A percentile compares a stretch with the other conserved stretches of the same genome.
These are phyloP conservation scores for Aspergillus sp. DNA, from an alignment of 2,329 filamentous ascomycete genomes.

Conservation along the genomic window DNA sequence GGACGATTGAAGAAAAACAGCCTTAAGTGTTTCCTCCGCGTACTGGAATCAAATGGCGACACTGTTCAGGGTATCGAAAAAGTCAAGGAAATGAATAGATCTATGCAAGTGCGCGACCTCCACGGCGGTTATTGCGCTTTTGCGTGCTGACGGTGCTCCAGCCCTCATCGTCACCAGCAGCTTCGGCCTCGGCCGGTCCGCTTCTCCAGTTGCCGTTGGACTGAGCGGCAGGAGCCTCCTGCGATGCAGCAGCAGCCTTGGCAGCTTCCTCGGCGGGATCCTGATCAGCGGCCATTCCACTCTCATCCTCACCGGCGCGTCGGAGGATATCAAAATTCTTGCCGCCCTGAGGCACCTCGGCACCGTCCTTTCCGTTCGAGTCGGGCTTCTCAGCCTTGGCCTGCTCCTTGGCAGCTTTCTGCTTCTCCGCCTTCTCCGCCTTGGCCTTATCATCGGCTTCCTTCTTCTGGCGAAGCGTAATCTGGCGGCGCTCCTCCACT, in stretches of 20 bases:
- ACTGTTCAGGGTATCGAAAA: slow-evolving; percentile 25
- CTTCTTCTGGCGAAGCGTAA: slow-evolving; percentile 70
- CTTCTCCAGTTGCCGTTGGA: slow-evolving; percentile 39
- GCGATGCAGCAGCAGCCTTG: slow-evolving; percentile 44
- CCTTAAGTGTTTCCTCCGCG: neutral
- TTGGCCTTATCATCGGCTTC: slow-evolving; percentile 81
- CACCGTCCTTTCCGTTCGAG: slow-evolving; percentile 35
- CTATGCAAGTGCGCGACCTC: slow-evolving; percentile 36
- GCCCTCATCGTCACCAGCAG: slow-evolving; percentile 36
- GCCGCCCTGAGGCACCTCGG: slow-evolving; percentile 36
- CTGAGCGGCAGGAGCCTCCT: slow-evolving; percentile 44
- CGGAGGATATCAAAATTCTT: slow-evolving; percentile 52
- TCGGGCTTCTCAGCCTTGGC: slow-evolving; percentile 32
- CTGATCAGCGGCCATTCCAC: slow-evolving; percentile 45
- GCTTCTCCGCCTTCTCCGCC: slow-evolving; percentile 60
- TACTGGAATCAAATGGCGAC: neutral
- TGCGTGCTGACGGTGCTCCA: slow-evolving; percentile 44
- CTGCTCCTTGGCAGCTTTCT: slow-evolving; percentile 41
- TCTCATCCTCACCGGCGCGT: slow-evolving; percentile 43
- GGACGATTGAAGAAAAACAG: neutral
- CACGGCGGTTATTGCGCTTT: slow-evolving; percentile 40
- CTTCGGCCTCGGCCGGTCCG: slow-evolving; percentile 24
- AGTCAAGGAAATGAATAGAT: slow-evolving; percentile 11
- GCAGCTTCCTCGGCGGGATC: slow-evolving; percentile 44
- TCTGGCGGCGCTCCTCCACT: slow-evolving; percentile 78